These are phyloP conservation scores for Skeletonema costatum DNA, from an alignment of 108 stramenopile species.

Conservation along the genomic window DNA sequence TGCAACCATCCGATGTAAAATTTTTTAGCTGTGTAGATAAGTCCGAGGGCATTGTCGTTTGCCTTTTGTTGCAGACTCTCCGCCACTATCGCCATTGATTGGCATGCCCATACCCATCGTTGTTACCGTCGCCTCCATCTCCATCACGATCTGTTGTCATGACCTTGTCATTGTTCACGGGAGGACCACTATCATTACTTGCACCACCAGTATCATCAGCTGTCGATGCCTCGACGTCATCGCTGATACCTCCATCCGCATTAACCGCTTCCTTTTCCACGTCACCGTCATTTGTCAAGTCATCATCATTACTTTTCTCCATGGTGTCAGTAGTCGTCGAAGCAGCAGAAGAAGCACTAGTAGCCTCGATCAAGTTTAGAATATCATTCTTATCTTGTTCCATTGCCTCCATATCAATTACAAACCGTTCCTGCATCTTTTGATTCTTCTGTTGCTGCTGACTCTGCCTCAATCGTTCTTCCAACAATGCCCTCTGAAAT, in stretches of 20 bases:
- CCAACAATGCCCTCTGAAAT: slow-evolving; percentile 23
- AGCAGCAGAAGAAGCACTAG: not conserved
- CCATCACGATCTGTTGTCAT: not conserved
- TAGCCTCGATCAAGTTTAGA: not conserved
- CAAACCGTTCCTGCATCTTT: not conserved
- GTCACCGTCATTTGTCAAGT: not conserved
- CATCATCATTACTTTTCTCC: not conserved
- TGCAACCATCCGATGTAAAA: slow-evolving; percentile 19
- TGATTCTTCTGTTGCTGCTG: not conserved
- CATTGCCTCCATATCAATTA: not conserved
- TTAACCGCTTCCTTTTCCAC: not conserved
- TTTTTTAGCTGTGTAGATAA: slow-evolving; percentile 18
- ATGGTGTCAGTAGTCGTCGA: not conserved
- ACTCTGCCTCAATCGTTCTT: slow-evolving; percentile 9
- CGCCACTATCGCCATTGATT: not conserved
- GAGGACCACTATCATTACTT: not conserved
- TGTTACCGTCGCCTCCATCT: not conserved
- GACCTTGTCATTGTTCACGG: not conserved
- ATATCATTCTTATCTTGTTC: slow-evolving; percentile 3
- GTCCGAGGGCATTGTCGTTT: not conserved
- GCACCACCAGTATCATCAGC: not conserved
- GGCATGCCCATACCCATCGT: not conserved
- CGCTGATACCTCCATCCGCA: not conserved
- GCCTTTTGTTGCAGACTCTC: not conserved
- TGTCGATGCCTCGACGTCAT: not conserved